Evolutionary conservation across 768 basidiomycete species (phyloP).

Genomic region (Psilocybe sp.): DNA sequence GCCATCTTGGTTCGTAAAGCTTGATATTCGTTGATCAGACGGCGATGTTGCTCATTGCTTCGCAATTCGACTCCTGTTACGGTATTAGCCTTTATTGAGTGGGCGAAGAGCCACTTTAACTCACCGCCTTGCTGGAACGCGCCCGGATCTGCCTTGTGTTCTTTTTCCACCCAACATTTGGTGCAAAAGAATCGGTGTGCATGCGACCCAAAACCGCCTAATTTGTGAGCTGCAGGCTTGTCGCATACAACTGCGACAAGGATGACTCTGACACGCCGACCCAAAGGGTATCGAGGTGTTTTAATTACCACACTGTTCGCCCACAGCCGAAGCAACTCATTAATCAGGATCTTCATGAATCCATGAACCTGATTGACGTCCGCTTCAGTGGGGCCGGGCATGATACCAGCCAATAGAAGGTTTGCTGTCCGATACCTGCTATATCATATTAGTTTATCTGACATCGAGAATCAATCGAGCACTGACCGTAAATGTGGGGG

Average conservation of each 20-base stretch:
- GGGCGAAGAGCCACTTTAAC: background rate
- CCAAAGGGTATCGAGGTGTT: slow-evolving; percentile 22
- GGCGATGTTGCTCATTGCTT: slow-evolving; percentile 4
- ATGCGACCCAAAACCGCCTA: slow-evolving; percentile 22
- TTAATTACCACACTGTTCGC: slow-evolving; percentile 2
- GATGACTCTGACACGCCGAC: slow-evolving; percentile 26
- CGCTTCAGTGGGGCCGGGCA: slow-evolving; percentile 18
- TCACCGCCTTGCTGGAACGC: slow-evolving; percentile 16
- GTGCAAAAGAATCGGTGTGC: slow-evolving; percentile 31
- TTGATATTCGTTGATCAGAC: background rate
- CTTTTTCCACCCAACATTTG: slow-evolving; percentile 28
- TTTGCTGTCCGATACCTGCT: slow-evolving; percentile 20
- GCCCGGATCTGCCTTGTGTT: slow-evolving; percentile 14
- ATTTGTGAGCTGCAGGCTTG: slow-evolving; percentile 35
- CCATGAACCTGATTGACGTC: slow-evolving; percentile 26
- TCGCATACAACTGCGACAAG: slow-evolving; percentile 33
- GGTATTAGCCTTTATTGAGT: background rate
- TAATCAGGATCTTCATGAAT: slow-evolving; percentile 21
- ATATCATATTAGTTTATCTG: background rate
- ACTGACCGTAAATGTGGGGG: slow-evolving; percentile 17
- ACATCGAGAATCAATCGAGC: background rate
- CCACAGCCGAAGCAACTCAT: slow-evolving; percentile 18
- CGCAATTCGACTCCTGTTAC: background rate
- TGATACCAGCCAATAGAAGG: slow-evolving; percentile 10
- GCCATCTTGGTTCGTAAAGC: slow-evolving; percentile 1